Percentiles rank a stretch among this genome's conserved stretches.
Evolutionary conservation across 106 monocot species (phyloP).

Genomic region (Dendrobium catenatum): DNA sequence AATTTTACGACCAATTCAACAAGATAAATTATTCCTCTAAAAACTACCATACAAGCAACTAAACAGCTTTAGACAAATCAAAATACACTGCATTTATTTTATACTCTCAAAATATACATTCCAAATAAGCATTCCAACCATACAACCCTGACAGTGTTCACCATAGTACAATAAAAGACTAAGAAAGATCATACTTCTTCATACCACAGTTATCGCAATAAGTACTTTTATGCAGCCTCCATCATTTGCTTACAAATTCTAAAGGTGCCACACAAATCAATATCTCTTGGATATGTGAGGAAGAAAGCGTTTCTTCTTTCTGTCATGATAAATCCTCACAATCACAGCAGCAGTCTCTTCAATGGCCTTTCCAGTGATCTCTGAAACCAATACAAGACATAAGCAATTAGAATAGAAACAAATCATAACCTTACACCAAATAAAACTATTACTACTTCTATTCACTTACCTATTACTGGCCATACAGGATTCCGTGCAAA

Average conservation of each 20-base stretch:
- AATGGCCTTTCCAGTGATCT: constrained; percentile 84
- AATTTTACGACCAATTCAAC: too few species aligned
- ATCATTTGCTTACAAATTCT: not conserved
- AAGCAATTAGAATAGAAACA: constrained; percentile 6
- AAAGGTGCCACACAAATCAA: not conserved
- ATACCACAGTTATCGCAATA: not conserved
- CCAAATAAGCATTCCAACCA: too few species aligned
- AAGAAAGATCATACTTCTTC: not conserved
- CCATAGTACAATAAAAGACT: not conserved
- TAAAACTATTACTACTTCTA: not conserved
- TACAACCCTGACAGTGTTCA: too few species aligned
- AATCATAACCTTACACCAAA: not conserved
- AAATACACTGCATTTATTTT: too few species aligned
- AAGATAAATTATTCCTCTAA: too few species aligned
- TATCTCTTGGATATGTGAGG: constrained; percentile 75
- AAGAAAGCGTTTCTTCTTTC: constrained; percentile 57
- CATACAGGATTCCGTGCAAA: constrained; percentile 63
- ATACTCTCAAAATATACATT: too few species aligned
- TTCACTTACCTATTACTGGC: constrained; percentile 75
- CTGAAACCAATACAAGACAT: constrained; percentile 24
- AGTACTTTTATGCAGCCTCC: not conserved
- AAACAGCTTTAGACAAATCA: too few species aligned
- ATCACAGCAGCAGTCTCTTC: constrained; percentile 89
- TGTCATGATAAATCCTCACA: constrained; percentile 73
- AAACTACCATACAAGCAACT: too few species aligned